Evolutionary conservation across 2,329 filamentous ascomycete species (phyloP), one percentile per base, ranked within the genome.

Genomic region (Sclerotiophoma versabilis): DNA sequence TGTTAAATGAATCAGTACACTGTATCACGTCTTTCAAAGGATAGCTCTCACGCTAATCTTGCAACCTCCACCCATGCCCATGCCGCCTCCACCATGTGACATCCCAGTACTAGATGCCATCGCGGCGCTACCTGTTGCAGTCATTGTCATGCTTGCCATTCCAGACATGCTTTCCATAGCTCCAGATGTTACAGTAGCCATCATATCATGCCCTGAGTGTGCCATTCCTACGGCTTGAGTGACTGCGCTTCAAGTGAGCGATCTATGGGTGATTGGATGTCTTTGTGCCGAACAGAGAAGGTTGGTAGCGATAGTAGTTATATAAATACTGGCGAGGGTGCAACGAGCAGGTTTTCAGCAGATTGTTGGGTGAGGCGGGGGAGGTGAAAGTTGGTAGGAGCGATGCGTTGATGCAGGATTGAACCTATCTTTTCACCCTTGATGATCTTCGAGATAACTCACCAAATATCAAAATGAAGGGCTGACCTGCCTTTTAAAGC

Each of bases 31-130:
- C 6, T 22, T 22, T 8, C 8, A 20, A 11, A 14, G n/a, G 14
- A 3, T 34, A 4, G 3, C 11, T 47, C 65, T 42, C 57, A 72
- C 70, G 51, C 62, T 68, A 29, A 73, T 73, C 54, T 73, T 71
- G 64, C 70, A 73, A 19, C 52, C 49, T 20, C 66, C 62, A 26
- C 64, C 63, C 65, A 67, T 68, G 19, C 51, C 56, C 62, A 64
- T 67, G 25, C 49, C 52, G 15, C 59, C 57, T 43, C 48, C 47
- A 10, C 41, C 58, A 47, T 59, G 59, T 25, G 45, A 50, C 63
- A 68, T 66, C 4, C 54, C 59, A 11, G 55, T 50, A 32, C 58
- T 58, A 39, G 49, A 59, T 19, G 65, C 60, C 65, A 68, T 71
- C 11, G 49, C 60, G 38, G 57, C 63, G 8, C 39, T 49, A 4